phyloP scores from a whole-genome alignment of 805 yeast genomes.

The Candida xiaguanensis region DNA sequence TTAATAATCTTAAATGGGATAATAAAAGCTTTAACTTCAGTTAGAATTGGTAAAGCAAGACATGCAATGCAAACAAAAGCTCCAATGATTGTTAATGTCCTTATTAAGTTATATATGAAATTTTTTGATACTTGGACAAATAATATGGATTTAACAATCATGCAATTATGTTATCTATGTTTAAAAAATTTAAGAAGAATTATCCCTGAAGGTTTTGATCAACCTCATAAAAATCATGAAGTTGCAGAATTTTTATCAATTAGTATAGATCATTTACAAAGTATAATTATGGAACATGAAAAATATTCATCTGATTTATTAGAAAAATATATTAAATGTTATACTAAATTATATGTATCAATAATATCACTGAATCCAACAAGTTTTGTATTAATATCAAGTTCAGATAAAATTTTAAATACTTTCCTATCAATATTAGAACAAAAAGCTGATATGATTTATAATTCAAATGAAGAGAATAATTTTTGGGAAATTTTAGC shows the following conservation, averaged over 20 bases:
- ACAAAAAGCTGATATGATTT: constrained; percentile 61
- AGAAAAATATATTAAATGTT: constrained; percentile 71
- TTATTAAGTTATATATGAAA: constrained; percentile 55
- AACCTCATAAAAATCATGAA: constrained; percentile 56
- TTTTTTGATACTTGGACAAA: constrained; percentile 64
- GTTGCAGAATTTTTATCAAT: constrained; percentile 59
- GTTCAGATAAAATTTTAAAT: constrained; percentile 57
- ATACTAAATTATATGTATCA: constrained; percentile 68
- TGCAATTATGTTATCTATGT: constrained; percentile 76
- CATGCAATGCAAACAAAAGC: constrained; percentile 73
- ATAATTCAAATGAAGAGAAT: constrained; percentile 52
- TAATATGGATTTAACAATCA: constrained; percentile 45
- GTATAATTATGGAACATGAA: constrained; percentile 52
- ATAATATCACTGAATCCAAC: constrained; percentile 61
- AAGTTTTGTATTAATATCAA: constrained; percentile 65
- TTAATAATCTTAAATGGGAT: constrained; percentile 72
- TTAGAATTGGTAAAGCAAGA: constrained; percentile 79
- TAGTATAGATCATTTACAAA: constrained; percentile 57
- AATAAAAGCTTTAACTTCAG: constrained; percentile 67
- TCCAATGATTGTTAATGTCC: constrained; percentile 55
- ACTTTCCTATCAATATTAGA: constrained; percentile 59
- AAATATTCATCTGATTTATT: constrained; percentile 44
- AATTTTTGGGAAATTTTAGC: constrained; percentile 74
- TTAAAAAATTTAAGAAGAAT: constrained; percentile 72
- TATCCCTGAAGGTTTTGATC: constrained; percentile 71